phyloP scores from a whole-genome alignment of 495 filamentous ascomycete genomes.

The Lophiotrema nucula region DNA sequence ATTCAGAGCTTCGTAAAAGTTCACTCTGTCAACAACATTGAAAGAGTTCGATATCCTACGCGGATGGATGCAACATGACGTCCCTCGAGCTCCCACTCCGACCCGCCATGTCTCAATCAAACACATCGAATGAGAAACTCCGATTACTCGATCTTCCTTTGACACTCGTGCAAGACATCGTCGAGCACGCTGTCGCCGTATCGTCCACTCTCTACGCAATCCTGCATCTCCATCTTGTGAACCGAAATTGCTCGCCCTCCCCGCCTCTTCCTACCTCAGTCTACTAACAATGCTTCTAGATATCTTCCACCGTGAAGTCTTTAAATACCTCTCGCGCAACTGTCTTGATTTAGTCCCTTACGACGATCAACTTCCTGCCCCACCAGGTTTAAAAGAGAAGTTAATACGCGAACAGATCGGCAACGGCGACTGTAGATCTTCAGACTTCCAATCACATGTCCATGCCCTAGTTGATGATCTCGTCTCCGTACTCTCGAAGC shows the following conservation, averaged over 20 bases:
- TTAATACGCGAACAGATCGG: neutral
- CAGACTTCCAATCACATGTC: neutral
- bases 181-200: neutral
- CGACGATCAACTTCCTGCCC: neutral
- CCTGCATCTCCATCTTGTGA: neutral
- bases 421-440: neutral
- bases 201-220: neutral
- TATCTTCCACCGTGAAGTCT: neutral
- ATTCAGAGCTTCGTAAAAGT: no score
- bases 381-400: neutral
- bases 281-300: no score
- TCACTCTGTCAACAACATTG: no score
- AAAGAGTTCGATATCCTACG: no score
- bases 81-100: no score
- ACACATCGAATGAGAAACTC: no score
- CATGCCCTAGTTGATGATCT: neutral
- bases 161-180: neutral
- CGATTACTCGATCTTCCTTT: slow-evolving; percentile 4
- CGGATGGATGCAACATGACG: no score
- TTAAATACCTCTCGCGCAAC: slow-evolving; percentile 1
- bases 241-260: no score
- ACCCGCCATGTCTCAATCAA: no score
- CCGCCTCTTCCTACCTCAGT: no score
- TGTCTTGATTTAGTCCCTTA: neutral
- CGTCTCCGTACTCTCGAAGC: neutral